Evolutionary conservation across 805 yeast genomes (phyloP), one percentile per base, ranked within the genome.

Genomic region (Candida nonsorbophila): DNA sequence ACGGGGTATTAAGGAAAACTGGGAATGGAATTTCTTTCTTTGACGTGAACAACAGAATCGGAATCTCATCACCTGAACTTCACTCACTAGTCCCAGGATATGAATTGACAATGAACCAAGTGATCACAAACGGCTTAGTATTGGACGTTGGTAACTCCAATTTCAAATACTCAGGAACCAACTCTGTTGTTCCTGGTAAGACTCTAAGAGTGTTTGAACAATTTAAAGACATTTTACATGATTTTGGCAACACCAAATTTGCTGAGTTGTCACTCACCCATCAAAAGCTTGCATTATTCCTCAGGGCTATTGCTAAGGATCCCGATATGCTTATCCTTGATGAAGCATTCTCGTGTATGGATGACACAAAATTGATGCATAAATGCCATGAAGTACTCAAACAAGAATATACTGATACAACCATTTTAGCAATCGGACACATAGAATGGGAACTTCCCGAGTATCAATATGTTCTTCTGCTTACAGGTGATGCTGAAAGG

Each of bases 281-380:
- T 34, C 97, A 90, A 53, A 90, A 90, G 47, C 54, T 85, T 8
- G 74, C 77, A 0, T 59, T 90, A 15, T 79, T 92, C 42, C 56
- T 87, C 14, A 65, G 98, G 32, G 81, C 95, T 2, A 47, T 90
- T 11, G 67, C 85, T 23, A 85, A 84, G 51, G 62, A 74, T 38
- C 98, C 98, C 0, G 72, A 74, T 27, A 58, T 90, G 1, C 62
- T 90, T 29, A 80, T 90, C 26, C 61, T 90, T 3, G 98, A 90
- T 54, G 98, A 90, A 60, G 94, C 97, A 0, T 75, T 90, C 34
- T 84, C 95, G 14, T 94, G 87, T 10, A 84, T 90, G 92, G 84
- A 81, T 22, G 79, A 76, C 30, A 72, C 66, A 14, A 44, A 38
- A 24, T 31, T 62, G 20, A 48, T 63, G 49, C 27, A 37, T 6